Conservation (phyloP, 2,329 filamentous ascomycete genomes). For the Gyromitra esculenta region DNA sequence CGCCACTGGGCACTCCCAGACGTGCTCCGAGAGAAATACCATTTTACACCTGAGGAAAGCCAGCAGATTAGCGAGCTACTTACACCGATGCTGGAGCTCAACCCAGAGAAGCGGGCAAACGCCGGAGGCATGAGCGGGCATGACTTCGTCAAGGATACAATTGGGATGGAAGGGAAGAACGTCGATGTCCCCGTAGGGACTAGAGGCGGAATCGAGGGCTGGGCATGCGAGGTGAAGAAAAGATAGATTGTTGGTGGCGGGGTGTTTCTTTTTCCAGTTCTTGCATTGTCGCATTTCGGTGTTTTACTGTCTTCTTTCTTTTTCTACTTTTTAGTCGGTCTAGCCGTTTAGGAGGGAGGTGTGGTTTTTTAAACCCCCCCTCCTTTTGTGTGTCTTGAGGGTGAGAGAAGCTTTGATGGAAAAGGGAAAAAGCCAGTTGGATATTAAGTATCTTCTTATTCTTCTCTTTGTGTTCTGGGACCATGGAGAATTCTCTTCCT, state of each 20-base stretch:
- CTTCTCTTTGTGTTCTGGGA: slow-evolving; percentile 39
- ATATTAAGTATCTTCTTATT: slow-evolving; percentile 35
- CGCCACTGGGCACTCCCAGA: slow-evolving; percentile 95
- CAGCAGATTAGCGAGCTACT: slow-evolving; percentile 84
- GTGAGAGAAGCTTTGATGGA: neutral
- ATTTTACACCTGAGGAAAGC: slow-evolving; percentile 85
- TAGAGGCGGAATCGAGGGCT: slow-evolving; percentile 55
- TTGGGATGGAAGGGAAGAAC: slow-evolving; percentile 75
- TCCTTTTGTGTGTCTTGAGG: slow-evolving; percentile 25
- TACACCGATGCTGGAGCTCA: slow-evolving; percentile 86
- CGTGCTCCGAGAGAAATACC: slow-evolving; percentile 94
- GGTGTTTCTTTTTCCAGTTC: slow-evolving; percentile 24
- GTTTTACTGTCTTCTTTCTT: slow-evolving; percentile 34
- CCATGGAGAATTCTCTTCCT: slow-evolving; percentile 34
- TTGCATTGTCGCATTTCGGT: slow-evolving; percentile 51
- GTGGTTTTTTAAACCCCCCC: no score
- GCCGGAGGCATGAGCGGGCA: slow-evolving; percentile 94
- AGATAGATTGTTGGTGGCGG: slow-evolving; percentile 43
- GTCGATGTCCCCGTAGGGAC: slow-evolving; percentile 53
- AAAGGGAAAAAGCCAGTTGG: slow-evolving; percentile 13
- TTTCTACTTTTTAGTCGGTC: slow-evolving; percentile 14
- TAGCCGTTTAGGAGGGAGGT: slow-evolving; percentile 7
- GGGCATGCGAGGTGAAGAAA: slow-evolving; percentile 55
- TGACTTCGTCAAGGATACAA: slow-evolving; percentile 81
- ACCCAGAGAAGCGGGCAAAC: slow-evolving; percentile 89